Percentiles rank a stretch among this genome's conserved stretches.
phyloP scores from a whole-genome alignment of 805 yeast species.

The Nakazawaea molendinolei region DNA sequence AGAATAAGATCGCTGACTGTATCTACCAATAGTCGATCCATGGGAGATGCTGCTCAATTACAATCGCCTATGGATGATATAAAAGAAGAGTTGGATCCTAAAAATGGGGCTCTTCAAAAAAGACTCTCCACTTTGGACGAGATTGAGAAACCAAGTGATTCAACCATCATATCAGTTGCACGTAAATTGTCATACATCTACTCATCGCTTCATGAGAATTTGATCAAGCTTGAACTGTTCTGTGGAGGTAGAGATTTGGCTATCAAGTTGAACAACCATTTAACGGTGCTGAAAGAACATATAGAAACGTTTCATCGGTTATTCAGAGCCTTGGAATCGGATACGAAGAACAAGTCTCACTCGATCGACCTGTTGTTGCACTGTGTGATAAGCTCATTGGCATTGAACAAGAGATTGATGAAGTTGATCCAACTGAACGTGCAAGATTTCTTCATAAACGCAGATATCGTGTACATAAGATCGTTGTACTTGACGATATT shows the following conservation, averaged over 20 bases:
- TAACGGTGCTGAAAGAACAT: constrained; percentile 45
- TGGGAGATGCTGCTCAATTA: too few species aligned
- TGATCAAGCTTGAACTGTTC: constrained; percentile 50
- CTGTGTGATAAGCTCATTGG: constrained; percentile 28
- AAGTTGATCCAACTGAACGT: constrained; percentile 41
- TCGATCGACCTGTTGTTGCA: constrained; percentile 25
- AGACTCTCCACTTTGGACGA: constrained; percentile 62
- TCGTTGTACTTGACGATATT: constrained; percentile 53
- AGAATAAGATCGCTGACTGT: constrained; percentile 11
- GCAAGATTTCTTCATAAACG: constrained; percentile 40
- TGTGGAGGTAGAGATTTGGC: constrained; percentile 50
- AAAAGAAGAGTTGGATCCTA: constrained; percentile 35
- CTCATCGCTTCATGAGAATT: constrained; percentile 56
- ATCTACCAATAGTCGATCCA: too few species aligned
- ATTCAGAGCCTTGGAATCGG: constrained; percentile 43
- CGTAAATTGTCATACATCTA: constrained; percentile 56
- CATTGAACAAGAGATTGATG: constrained; percentile 47
- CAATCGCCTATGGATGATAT: constrained; percentile 5
- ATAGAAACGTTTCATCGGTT: constrained; percentile 52
- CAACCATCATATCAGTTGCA: constrained; percentile 33
- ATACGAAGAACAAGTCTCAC: constrained; percentile 16
- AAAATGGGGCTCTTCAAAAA: constrained; percentile 57
- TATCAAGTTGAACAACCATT: constrained; percentile 43
- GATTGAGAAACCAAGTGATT: constrained; percentile 12
- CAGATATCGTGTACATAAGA: constrained; percentile 60